These are phyloP conservation scores for Fusarium falciforme DNA, from an alignment of 2,329 filamentous ascomycete species.

Conservation along the genomic window DNA sequence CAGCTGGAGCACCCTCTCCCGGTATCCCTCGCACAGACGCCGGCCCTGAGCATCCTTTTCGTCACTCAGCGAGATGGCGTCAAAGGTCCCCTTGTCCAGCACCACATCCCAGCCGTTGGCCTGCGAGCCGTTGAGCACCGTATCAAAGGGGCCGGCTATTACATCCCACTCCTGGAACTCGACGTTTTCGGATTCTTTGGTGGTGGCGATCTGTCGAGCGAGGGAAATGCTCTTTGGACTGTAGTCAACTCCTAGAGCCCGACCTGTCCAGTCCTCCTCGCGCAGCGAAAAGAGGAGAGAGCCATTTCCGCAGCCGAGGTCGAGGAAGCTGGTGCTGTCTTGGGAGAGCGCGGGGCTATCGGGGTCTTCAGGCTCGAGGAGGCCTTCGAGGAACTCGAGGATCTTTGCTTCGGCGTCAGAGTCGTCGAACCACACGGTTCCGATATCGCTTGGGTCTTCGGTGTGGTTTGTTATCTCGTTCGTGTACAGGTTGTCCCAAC, in stretches of 20 bases:
- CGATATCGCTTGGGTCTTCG: slow-evolving; percentile 79
- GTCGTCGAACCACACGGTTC: slow-evolving; percentile 97
- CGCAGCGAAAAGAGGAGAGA: slow-evolving; percentile 87
- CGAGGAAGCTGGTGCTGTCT: slow-evolving; percentile 73
- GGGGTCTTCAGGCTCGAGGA: slow-evolving; percentile 42
- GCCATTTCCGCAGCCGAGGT: slow-evolving; percentile 95
- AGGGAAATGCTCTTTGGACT: slow-evolving; percentile 79
- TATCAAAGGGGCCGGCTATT: slow-evolving; percentile 55
- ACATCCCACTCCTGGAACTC: slow-evolving; percentile 72
- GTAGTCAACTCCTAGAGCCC: slow-evolving; percentile 91
- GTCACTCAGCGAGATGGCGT: slow-evolving; percentile 84
- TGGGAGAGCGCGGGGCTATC: slow-evolving; percentile 37
- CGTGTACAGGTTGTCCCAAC: slow-evolving; percentile 81
- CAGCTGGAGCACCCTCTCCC: slow-evolving; percentile 73
- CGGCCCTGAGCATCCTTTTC: slow-evolving; percentile 64
- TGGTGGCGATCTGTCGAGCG: slow-evolving; percentile 70
- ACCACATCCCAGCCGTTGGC: slow-evolving; percentile 83
- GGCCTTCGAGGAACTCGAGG: slow-evolving; percentile 70
- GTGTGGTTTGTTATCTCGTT: slow-evolving; percentile 78
- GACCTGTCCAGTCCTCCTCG: slow-evolving; percentile 71
- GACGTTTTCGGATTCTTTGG: slow-evolving; percentile 44
- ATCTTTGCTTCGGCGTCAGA: slow-evolving; percentile 87
- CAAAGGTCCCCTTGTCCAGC: slow-evolving; percentile 98
- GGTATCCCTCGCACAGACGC: slow-evolving; percentile 81
- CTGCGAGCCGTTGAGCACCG: slow-evolving; percentile 48